Evolutionary conservation across 2,329 filamentous ascomycete species (phyloP).

Genomic region (Ceratocystiopsis minuta): DNA sequence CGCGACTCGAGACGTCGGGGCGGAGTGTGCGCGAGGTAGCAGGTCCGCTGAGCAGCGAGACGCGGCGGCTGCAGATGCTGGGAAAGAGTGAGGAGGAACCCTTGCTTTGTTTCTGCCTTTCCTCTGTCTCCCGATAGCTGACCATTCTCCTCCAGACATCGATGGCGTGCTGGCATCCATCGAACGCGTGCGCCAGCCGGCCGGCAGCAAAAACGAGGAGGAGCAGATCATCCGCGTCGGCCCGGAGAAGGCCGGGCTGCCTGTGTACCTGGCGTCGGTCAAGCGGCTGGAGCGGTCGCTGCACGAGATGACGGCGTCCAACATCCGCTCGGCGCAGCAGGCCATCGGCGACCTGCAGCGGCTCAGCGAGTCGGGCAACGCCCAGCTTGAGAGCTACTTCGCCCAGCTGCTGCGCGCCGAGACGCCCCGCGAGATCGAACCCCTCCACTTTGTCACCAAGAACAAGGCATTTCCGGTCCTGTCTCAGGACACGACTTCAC

Average conservation of each 20-base stretch:
- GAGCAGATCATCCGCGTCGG: slow-evolving; percentile 79
- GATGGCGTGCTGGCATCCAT: slow-evolving; percentile 75
- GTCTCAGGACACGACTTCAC: slow-evolving; percentile 55
- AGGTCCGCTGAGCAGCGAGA: slow-evolving; percentile 83
- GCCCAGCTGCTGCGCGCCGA: slow-evolving; percentile 57
- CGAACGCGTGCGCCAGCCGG: slow-evolving; percentile 72
- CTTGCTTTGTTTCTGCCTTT: too few species aligned
- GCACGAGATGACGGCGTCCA: slow-evolving; percentile 70
- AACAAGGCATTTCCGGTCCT: slow-evolving; percentile 68
- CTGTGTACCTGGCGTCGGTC: slow-evolving; percentile 73
- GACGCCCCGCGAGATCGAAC: slow-evolving; percentile 66
- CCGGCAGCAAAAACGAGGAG: slow-evolving; percentile 80
- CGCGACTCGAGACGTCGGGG: slow-evolving; percentile 69
- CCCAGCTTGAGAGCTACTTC: slow-evolving; percentile 71
- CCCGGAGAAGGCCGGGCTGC: slow-evolving; percentile 66
- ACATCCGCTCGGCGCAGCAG: slow-evolving; percentile 79
- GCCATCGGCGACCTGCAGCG: slow-evolving; percentile 64
- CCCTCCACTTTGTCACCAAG: slow-evolving; percentile 84
- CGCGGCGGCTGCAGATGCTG: slow-evolving; percentile 71
- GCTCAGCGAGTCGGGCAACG: slow-evolving; percentile 61
- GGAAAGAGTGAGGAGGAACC: slow-evolving; percentile 50
- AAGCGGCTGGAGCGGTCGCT: slow-evolving; percentile 80
- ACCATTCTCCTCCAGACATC: slow-evolving; percentile 49
- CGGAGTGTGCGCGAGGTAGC: slow-evolving; percentile 85
- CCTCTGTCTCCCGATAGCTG: too few species aligned